Conservation (phyloP, 2,329 filamentous ascomycete species). For the Penicillium sp. region DNA sequence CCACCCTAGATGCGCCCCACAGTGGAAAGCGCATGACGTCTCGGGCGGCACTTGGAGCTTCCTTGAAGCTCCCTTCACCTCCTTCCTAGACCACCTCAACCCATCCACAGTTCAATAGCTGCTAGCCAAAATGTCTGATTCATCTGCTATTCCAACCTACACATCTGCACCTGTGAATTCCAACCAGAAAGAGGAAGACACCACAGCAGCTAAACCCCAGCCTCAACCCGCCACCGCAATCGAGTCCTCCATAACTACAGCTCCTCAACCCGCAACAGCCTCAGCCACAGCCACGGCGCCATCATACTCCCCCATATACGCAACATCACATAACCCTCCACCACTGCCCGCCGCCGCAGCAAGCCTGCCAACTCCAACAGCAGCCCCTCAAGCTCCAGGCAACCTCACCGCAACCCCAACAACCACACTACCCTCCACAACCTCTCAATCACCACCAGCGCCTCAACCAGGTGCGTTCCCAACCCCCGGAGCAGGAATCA, state of each 20-base stretch:
- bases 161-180: conserved; percentile 29
- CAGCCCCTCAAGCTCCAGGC: conserved; percentile 5
- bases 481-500: conserved; percentile 1
- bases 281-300: conserved; percentile 29
- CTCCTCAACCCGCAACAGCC: conserved; percentile 12
- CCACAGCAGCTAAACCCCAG: conserved; percentile 14
- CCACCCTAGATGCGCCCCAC: conserved; percentile 16
- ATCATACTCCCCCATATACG: conserved; percentile 35
- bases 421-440: conserved; percentile 22
- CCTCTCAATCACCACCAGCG: conserved; percentile 37
- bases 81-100: neutral
- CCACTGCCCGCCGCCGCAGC: conserved; percentile 47
- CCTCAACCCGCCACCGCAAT: conserved; percentile 25
- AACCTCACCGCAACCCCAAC: conserved; percentile 24
- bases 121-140: conserved; percentile 20
- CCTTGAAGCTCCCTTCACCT: neutral
- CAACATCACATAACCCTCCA: conserved; percentile 18
- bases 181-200: conserved; percentile 17
- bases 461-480: conserved; percentile 40
- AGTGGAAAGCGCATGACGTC: conserved; percentile 24
- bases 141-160: conserved; percentile 25
- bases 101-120: neutral
- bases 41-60: conserved; percentile 8
- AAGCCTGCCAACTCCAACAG: conserved; percentile 27
- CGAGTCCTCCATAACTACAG: conserved; percentile 12